Percentiles rank a stretch among this genome's conserved stretches.
These are phyloP conservation scores for Harringtonia aguacate DNA, from an alignment of 2,329 filamentous ascomycete genomes.

Conservation along the genomic window DNA sequence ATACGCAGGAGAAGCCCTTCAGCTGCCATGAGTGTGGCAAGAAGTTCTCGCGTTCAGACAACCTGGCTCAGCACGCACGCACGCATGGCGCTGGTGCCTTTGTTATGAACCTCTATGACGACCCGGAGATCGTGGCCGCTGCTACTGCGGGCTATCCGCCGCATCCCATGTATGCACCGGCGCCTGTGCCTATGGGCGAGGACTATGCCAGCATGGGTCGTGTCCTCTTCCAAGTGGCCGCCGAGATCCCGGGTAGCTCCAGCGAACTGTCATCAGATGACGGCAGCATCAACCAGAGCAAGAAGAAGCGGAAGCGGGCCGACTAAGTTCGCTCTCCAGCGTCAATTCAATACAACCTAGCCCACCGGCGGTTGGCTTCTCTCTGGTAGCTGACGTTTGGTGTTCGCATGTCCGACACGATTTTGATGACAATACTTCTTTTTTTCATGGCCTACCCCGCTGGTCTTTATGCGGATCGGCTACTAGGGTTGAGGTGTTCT, in stretches of 20 bases:
- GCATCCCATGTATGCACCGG: slow-evolving; percentile 23
- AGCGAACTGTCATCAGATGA: slow-evolving; percentile 48
- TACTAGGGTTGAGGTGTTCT: slow-evolving; percentile 14
- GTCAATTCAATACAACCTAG: too few relatives aligned
- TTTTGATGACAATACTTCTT: slow-evolving; percentile 21
- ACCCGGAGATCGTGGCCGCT: slow-evolving; percentile 40
- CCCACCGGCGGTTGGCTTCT: neutral
- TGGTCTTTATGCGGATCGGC: slow-evolving; percentile 15
- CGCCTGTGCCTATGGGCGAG: slow-evolving; percentile 30
- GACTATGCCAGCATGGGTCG: slow-evolving; percentile 61
- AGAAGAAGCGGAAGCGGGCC: slow-evolving; percentile 73
- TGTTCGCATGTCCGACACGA: slow-evolving; percentile 28
- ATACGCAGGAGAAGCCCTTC: slow-evolving; percentile 98
- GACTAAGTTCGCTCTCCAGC: slow-evolving; percentile 31
- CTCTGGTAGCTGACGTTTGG: slow-evolving; percentile 9
- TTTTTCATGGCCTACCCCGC: slow-evolving; percentile 21
- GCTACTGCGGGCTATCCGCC: slow-evolving; percentile 14
- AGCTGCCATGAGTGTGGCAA: slow-evolving; percentile 97
- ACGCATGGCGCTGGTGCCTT: slow-evolving; percentile 87
- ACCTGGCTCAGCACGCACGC: slow-evolving; percentile 88
- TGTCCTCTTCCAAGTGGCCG: slow-evolving; percentile 71
- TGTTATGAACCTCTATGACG: slow-evolving; percentile 79
- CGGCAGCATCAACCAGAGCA: slow-evolving; percentile 37
- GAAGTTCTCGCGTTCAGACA: slow-evolving; percentile 97
- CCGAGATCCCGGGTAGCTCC: slow-evolving; percentile 57